Base-by-base conservation (phyloP, 352 stramenopile species). In the Phytophthora lateralis region DNA sequence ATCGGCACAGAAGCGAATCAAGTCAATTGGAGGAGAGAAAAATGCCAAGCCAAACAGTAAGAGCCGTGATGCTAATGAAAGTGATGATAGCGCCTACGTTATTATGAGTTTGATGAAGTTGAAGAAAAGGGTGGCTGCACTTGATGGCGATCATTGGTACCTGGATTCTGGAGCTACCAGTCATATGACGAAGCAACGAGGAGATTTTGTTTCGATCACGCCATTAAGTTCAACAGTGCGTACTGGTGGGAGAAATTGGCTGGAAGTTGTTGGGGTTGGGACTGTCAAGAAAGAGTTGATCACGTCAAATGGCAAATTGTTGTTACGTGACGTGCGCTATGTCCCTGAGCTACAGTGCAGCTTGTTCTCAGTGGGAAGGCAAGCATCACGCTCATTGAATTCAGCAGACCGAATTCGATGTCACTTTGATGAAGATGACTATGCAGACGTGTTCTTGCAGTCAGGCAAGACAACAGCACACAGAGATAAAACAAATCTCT, bases 321-420 rank as follows among this genome's bases (percentile, higher is more conserved):
- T 27, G 18, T 30, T 60, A 8, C 42, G 11, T 35, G 43, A n/a
- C 0, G 53, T 60, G 3, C 53, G 53, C 8, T 60, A 60, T 26
- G 42, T 53, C 20, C 53, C 53, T n/a, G 41, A 51, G 2, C 8
- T 60, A 3, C 53, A 60, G n/a, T 60, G 41, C 14, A 53, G 42
- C 27, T 30, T 60, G 42, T 60, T 47, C 4, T 55, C 44, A n/a
- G 44, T 49, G 24, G 2, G 11, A 11, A 15, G 32, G 0, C 45
- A 63, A 27, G 24, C 34, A 17, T 34, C 44, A 57, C 35, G 24
- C 6, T 18, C 24, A 12, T 21, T 43, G 11, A 0, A 30, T 6
- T 6, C 17, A n/a, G 26, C 26, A 27, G 49, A 49, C 7, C 42
- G 42, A 20, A 26, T 56, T 2, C 32, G 26, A 27, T 15, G 43